Percentiles rank a stretch among this genome's conserved stretches.
phyloP scores from a whole-genome alignment of 2,329 filamentous ascomycete genomes.

The Aspergillus calidoustus region DNA sequence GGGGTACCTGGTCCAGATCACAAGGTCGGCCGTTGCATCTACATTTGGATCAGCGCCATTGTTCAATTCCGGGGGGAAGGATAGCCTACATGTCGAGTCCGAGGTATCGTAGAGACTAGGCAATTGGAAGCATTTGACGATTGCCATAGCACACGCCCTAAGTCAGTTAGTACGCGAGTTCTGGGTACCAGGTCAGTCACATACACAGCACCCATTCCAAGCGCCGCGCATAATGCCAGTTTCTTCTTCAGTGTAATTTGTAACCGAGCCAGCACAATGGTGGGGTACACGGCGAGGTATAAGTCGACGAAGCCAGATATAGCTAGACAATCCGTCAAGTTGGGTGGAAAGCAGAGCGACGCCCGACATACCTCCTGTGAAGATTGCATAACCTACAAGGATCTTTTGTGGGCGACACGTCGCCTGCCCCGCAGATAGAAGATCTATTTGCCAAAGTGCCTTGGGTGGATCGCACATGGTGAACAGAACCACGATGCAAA shows the following conservation, averaged over 20 bases:
- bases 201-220: slow-evolving; percentile 38
- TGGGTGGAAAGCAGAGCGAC: not conserved
- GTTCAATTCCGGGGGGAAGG: not conserved
- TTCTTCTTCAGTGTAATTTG: slow-evolving; percentile 39
- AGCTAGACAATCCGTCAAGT: slow-evolving; percentile 19
- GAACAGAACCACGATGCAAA: slow-evolving; percentile 48
- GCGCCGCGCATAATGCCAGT: slow-evolving; percentile 31
- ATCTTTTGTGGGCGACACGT: slow-evolving; percentile 43
- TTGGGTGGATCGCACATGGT: slow-evolving; percentile 48
- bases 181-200: slow-evolving; percentile 1
- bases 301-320: slow-evolving; percentile 39
- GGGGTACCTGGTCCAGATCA: slow-evolving; percentile 52
- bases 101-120: slow-evolving; percentile 29
- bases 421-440: slow-evolving; percentile 30
- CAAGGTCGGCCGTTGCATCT: slow-evolving; percentile 48
- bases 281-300: slow-evolving; percentile 39
- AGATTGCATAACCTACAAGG: slow-evolving; percentile 48
- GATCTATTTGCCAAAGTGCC: slow-evolving; percentile 45
- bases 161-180: slow-evolving; percentile 21
- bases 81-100: slow-evolving; percentile 35
- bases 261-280: slow-evolving; percentile 35
- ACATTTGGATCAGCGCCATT: not conserved
- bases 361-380: slow-evolving; percentile 40
- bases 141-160: slow-evolving; percentile 38
- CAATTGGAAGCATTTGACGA: slow-evolving; percentile 40